Base-by-base conservation (phyloP, 2,329 filamentous ascomycete genomes). In the Botrytis deweyae region DNA sequence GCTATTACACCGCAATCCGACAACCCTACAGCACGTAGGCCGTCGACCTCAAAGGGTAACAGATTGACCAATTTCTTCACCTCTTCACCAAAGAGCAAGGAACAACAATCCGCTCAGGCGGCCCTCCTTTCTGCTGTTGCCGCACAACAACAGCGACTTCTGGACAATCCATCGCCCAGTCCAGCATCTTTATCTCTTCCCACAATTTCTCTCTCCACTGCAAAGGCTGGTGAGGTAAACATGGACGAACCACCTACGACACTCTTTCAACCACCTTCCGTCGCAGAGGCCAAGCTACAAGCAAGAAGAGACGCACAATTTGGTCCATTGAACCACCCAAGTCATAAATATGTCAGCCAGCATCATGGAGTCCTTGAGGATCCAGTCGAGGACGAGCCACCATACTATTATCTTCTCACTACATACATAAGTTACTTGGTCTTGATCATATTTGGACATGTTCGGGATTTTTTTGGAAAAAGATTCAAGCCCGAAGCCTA, bases 401-500 rank as follows among this genome's bases (percentile, higher is more conserved):
- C 95, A 29, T 98, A 98, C 85, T 98, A 95, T 87, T 98, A 93
- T 84, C 90, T 99, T 80, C 88, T 99, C 78, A 98, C 96, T 52
- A 99, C 96, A 80, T 99, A 99, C 86, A 93, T 99, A 84, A 98
- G 94, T 84, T 99, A 99, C 83, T 88, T 99, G 77, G 91, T 98
- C 78, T 89, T 99, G 80, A 98, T 99, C 82, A 90, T 96, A 77
- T 95, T 98, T 77, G 96, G 96, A 73, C 96, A 99, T 82, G 90
- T 98, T 75, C 91, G 95, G 81, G 96, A 99, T 83, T 98, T 98
- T 84, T 98, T 99, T 82, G 95, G 96, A 83, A 98, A 98, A 87
- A 90, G 93, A 76, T 98, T 99, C 84, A 92, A 92, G 81, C 90
- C 94, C 82, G 92, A 94, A 80, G 82, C 87, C 74, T 98, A 98